These are phyloP conservation scores for Tolypocladium ophioglossoides DNA, from an alignment of 2,329 filamentous ascomycete genomes.

Conservation along the genomic window DNA sequence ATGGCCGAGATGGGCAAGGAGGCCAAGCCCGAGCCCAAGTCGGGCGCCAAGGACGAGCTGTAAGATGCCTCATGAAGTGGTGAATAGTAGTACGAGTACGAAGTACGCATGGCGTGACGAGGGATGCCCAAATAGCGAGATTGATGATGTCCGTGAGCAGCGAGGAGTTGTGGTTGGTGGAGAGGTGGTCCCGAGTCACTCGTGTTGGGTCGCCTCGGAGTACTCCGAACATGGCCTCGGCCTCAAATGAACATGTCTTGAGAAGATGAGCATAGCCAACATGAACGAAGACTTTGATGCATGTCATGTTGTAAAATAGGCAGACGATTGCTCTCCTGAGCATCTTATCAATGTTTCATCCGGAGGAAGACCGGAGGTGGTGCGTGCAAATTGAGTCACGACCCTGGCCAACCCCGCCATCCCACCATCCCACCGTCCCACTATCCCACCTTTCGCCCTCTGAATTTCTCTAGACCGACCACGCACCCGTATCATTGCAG, in stretches of 20 bases:
- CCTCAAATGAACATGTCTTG: neutral
- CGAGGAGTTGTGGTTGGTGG: neutral
- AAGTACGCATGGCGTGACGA: no score
- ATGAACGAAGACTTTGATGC: neutral
- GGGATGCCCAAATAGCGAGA: neutral
- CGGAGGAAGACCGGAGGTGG: no score
- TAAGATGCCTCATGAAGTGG: constrained; percentile 8
- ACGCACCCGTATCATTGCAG: neutral
- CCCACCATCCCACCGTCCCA: no score
- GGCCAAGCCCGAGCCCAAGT: constrained; percentile 22
- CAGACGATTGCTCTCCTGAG: neutral
- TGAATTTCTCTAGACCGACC: neutral
- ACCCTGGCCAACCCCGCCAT: constrained; percentile 1
- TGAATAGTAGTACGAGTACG: neutral
- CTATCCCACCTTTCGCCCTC: neutral
- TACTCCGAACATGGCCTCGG: neutral
- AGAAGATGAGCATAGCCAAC: neutral
- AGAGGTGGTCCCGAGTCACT: neutral
- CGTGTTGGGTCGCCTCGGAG: neutral
- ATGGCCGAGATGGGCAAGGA: constrained; percentile 31
- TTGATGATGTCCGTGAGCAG: neutral
- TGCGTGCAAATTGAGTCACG: no score
- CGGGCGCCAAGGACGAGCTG: constrained; percentile 26
- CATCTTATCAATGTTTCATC: neutral
- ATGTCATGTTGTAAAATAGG: neutral